Percentiles rank a stretch among this genome's conserved stretches.
These are phyloP conservation scores for Scleroderma bovista DNA, from an alignment of 768 basidiomycete species.

Conservation along the genomic window DNA sequence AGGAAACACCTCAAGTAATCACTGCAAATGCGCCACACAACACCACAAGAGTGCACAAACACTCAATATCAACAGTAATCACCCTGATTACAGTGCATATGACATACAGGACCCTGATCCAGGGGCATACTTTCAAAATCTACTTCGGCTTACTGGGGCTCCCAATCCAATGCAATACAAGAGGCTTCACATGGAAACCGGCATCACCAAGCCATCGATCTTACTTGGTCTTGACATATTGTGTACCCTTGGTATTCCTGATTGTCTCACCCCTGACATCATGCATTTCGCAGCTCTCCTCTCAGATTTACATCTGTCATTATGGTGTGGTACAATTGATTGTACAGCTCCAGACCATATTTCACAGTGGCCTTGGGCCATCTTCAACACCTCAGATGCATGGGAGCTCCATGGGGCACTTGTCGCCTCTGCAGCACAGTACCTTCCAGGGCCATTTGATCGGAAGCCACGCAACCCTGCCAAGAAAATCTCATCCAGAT, in stretches of 20 bases:
- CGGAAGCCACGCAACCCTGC: constrained; percentile 16
- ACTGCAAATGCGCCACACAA: too few species aligned
- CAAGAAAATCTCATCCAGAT: constrained; percentile 16
- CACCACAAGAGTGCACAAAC: too few species aligned
- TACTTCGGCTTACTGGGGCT: neutral
- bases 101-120: neutral
- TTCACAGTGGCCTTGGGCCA: constrained; percentile 27
- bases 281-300: constrained; percentile 32
- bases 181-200: constrained; percentile 15
- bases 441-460: constrained; percentile 14
- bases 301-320: constrained; percentile 12
- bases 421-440: constrained; percentile 10
- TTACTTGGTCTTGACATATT: constrained; percentile 25
- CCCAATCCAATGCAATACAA: neutral
- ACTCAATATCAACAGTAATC: too few species aligned
- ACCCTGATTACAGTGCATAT: neutral
- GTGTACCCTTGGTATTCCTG: constrained; percentile 23
- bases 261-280: constrained; percentile 27
- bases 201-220: constrained; percentile 30
- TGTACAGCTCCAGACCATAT: neutral
- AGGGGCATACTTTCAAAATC: neutral
- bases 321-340: constrained; percentile 12
- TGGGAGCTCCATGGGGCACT: constrained; percentile 17
- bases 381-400: constrained; percentile 15
- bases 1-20: too few species aligned